Evolutionary conservation across 371 early-diverging fungal species (phyloP).

Genomic region (Mucor ambiguus): DNA sequence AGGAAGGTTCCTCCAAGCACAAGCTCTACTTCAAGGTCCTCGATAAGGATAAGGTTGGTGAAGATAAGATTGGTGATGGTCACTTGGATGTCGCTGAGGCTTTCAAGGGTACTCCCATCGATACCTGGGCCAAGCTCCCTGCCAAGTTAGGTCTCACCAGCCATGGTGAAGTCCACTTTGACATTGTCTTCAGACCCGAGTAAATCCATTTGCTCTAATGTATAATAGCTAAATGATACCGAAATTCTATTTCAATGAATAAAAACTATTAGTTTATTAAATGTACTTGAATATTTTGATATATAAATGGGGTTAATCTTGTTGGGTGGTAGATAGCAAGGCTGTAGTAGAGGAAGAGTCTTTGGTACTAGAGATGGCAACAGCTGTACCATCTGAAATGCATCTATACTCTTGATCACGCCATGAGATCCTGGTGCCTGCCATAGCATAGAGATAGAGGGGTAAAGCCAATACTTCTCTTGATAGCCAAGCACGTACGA

Average conservation of each 20-base stretch:
- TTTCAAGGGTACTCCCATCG: conserved; percentile 24
- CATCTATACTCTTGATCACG: conserved; percentile 69
- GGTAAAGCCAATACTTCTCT: conserved; percentile 87
- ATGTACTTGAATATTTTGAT: not conserved
- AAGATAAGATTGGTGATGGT: conserved; percentile 27
- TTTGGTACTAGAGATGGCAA: conserved; percentile 22
- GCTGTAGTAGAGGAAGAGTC: not conserved
- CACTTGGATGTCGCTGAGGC: conserved; percentile 30
- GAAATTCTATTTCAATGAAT: not conserved
- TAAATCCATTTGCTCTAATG: not conserved
- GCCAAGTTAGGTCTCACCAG: conserved; percentile 39
- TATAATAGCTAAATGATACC: conserved; percentile 3
- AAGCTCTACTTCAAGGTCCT: conserved; percentile 37
- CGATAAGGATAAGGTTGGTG: conserved; percentile 29
- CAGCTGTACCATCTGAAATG: conserved; percentile 61
- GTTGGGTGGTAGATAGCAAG: not conserved
- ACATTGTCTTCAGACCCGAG: conserved; percentile 27
- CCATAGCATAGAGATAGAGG: conserved; percentile 78
- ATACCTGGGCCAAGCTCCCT: conserved; percentile 41
- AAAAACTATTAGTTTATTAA: not conserved
- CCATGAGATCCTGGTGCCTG: conserved; percentile 86
- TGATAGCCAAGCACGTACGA: conserved; percentile 68
- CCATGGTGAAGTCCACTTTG: conserved; percentile 44
- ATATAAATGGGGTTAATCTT: not conserved
- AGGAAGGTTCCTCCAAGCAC: conserved; percentile 29